Base-by-base conservation (phyloP, 2,329 filamentous ascomycete genomes). In the Hypomyces rosellus region DNA sequence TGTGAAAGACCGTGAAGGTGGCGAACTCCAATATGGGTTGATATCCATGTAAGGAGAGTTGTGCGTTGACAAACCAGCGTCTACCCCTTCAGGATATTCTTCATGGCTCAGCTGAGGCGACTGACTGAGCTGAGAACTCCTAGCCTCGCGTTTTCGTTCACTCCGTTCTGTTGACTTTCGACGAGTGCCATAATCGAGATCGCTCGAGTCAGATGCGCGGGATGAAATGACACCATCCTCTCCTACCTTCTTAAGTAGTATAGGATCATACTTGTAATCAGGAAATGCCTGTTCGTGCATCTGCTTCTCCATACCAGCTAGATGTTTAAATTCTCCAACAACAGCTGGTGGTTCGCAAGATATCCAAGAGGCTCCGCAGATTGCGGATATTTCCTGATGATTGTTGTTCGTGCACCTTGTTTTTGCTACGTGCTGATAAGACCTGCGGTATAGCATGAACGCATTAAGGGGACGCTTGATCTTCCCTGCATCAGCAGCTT, bases 391-490 rank as follows among this genome's bases (percentile, higher is more conserved):
- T 34, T 93, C 75, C 66, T 99, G 92, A 66, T 99, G 92, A 69
- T 97, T 96, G 67, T 93, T 92, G 61, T 93, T 84, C 13, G 81
- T 74, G 59, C 87, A 88, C 75, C 84, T 88, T 46, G 81, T 76
- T 68, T 96, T 96, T 52, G 88, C 89, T 33, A 90, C 78, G 54
- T 93, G 88, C 53, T 95, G 88, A 64, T 89, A 96, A 6, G 89
- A 89, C 57, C 93, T 96, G 39, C 93, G 86, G 67, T 99, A 99
- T 46, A 99, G 75, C 86, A 99, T 96, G 73, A 97, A 99, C 1
- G 89, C 92, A 67, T 99, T 99, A 86, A 96, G 95, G 3, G 93
- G 91, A 30, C 93, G 80, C 61, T 92, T 89, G 58, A 97, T 80
- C 65, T 91, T 90, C 22, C 88, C 88, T 34, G 82, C 73, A 60